Evolutionary conservation across 345 rosid species (phyloP), one percentile per base, ranked within the genome.

Genomic region (Clausena lansium): DNA sequence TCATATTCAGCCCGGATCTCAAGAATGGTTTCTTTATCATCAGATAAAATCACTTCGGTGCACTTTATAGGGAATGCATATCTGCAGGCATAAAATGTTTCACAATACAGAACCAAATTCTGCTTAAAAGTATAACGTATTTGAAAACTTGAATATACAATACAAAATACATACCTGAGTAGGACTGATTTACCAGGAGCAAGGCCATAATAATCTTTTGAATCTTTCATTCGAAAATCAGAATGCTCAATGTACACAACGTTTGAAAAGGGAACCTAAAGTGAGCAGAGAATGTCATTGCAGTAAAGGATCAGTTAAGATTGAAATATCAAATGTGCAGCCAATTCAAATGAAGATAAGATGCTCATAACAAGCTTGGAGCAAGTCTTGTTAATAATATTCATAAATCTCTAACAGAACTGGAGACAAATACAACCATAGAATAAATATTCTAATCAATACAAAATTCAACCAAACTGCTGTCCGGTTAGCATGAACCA

Each of bases 121-220:
- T 9, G 7, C 25, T 27, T 20, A 22, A 69, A 19, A n/a, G n/a
- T n/a, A 30, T 1, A 30, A 30, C 33, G 10, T 64, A 62, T 24
- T 52, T 20, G 15, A 27, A 35, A 52, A 66, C 19, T 39, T 52
- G 72, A 24, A 67, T 27, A 13, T 54, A 41, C 7, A 47, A 61
- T 17, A 32, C 25, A 30, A 75, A 24, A 27, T 35, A n/a, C 71
- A 76, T 86, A 93, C 98, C 98, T 90, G 63, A 94, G 93, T 60
- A 94, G 78, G 63, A 85, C 94, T 32, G 96, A 94, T 90, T 97
- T 97, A 75, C 98, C 98, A 39, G 93, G 99, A 68, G 98, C 94
- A 38, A 97, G 95, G 66, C 99, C 99, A 74, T 91, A 97, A 80
- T 86, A 97, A 82, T 89, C 98, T 84, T 97, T 93, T 17, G 99